Evolutionary conservation across 208 protist genomes (phyloP), one percentile per base, ranked within the genome.

Genomic region (Endotrypanum monterogeii): DNA sequence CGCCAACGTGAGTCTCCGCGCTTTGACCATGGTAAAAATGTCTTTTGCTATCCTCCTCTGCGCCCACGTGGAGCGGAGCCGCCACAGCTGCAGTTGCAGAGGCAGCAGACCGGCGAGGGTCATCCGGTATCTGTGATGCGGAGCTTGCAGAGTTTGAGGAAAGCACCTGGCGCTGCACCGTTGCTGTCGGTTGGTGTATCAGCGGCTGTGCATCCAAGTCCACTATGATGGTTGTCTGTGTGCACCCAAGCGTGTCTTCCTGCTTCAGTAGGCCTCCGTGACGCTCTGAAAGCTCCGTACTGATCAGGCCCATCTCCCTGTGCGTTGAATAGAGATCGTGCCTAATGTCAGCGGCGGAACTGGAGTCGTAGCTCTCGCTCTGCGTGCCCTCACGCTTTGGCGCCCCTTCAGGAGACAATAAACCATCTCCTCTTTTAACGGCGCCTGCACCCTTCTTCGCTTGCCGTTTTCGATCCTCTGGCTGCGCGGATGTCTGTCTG

Each of bases 141-240:
- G 16, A 8, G 66, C 4, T 70, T 0, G 66, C 50, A 16, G 44
- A 48, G 41, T 25, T 68, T 14, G 14, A 20, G n/a, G 63, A 23
- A 39, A 54, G 51, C 63, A 12, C 20, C 37, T 46, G 18, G 44
- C 66, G 66, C 50, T 18, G 28, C 66, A 51, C 48, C 46, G 7
- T 35, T 23, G 23, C 30, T n/a, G 66, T 56, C 2, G 39, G 8
- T 16, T 41, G 54, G 39, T n/a, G 35, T 25, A n/a, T 37, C 23
- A 70, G 76, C 32, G 39, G 46, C 39, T 73, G 70, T 30, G 58
- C 20, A 32, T 76, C 70, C 65, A 76, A 69, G 65, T 80, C 70
- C 14, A 80, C 65, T 20, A 70, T 80, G 44, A 71, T 67, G 37
- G 76, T 23, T 7, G 70, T 76, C 14, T 76, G 76, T 25, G 63